Evolutionary conservation across 495 filamentous ascomycete species (phyloP).

Genomic region (Margaritispora aquatica): DNA sequence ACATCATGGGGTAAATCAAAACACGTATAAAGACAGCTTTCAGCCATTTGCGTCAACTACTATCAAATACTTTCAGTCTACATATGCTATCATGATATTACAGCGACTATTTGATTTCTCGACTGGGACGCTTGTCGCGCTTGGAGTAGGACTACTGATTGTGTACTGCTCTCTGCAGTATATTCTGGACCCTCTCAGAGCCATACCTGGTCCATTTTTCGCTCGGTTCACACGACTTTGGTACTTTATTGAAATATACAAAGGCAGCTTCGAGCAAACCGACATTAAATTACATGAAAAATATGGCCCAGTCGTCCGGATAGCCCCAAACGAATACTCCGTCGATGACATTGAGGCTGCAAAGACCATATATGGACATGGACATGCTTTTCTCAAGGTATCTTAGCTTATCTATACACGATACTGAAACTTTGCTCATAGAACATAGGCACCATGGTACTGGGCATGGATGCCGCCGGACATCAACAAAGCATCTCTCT

Average conservation of each 20-base stretch:
- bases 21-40: no score
- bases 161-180: conserved; percentile 3
- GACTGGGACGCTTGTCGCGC: not conserved
- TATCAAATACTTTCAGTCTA: not conserved
- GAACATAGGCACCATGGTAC: conserved; percentile 28
- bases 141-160: not conserved
- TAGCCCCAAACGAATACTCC: conserved; percentile 45
- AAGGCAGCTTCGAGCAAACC: conserved; percentile 37
- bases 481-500: conserved; percentile 21
- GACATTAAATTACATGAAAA: conserved; percentile 42
- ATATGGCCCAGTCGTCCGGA: conserved; percentile 43
- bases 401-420: not conserved
- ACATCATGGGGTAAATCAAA: no score
- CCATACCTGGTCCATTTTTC: conserved; percentile 46
- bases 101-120: conserved; percentile 5
- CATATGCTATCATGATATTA: not conserved
- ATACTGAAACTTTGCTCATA: not conserved
- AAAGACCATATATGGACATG: conserved; percentile 18
- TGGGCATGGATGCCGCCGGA: conserved; percentile 24
- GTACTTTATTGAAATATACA: conserved; percentile 40
- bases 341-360: conserved; percentile 31
- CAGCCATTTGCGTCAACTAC: not conserved
- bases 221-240: conserved; percentile 51
- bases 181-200: conserved; percentile 28
- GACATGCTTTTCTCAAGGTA: conserved; percentile 19